Evolutionary conservation across 2,329 filamentous ascomycete species (phyloP), one percentile per base, ranked within the genome.

Genomic region (Sporothrix variecibatus): DNA sequence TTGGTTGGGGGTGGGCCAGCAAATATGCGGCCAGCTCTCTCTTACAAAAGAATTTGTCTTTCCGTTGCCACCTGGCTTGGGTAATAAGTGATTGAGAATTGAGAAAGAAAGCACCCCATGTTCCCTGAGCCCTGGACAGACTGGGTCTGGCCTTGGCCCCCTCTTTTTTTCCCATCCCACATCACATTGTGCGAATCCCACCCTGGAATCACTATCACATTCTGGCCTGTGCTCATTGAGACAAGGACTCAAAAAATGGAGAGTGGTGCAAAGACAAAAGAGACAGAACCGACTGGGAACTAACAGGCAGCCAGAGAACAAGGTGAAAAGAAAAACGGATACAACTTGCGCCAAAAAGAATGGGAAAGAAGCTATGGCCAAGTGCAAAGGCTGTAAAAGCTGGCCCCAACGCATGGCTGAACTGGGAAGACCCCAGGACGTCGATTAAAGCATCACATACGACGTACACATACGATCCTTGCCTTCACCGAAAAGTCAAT

Each of bases 161-260:
- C 38, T 23, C 38, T n/a, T 43, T n/a, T 23, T 11, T 6, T 9
- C 23, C 67, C 20, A 31, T 31, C 28, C 46, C 67, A 34, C 64
- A 58, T 71, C 68, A 71, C 68, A 71, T 58, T 58, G 51, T n/a
- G 51, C 51, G 31, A 43, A 71, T 71, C 68, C 31, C 51, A 71
- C 68, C 68, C 51, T 71, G 51, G 68, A 58, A 71, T 71, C 51
- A 60, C 68, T 43, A 71, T 71, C 68, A 71, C 68, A 58, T 15
- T 49, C 15, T 71, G 68, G 49, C 68, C 51, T 43, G 40, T 70
- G 67, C 68, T 53, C 40, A 17, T 38, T 69, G 26, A 17, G 34
- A 64, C 20, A 64, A 23, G 20, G 15, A 40, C 5, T 17, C 8
- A 51, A 23, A 23, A 15, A 34, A 51, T 40, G 34, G 43, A n/a